Evolutionary conservation across 257 asterid species (phyloP).

Genomic region (Solanum chaucha): DNA sequence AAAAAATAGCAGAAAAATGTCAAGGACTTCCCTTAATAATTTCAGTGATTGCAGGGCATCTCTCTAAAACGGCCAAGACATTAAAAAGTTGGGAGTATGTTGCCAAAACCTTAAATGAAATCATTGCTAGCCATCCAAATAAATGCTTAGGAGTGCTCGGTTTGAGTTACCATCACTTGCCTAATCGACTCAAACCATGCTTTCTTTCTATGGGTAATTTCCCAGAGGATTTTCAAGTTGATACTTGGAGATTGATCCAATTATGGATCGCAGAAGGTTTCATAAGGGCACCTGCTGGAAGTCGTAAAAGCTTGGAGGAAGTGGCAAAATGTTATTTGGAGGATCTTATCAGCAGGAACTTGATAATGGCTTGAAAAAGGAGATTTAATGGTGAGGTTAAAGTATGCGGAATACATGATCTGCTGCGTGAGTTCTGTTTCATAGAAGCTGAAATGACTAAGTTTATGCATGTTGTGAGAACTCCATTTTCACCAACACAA

Average conservation of each 20-base stretch:
- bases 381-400: background rate
- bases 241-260: background rate
- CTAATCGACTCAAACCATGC: background rate
- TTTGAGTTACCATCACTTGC: slow-evolving; percentile 3
- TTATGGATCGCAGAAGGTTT: slow-evolving; percentile 12
- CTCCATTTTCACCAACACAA: background rate
- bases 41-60: too few relatives aligned
- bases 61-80: too few relatives aligned
- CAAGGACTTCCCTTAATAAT: too few relatives aligned
- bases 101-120: too few relatives aligned
- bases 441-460: background rate
- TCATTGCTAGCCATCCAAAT: too few relatives aligned
- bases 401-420: background rate
- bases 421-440: background rate
- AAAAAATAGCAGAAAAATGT: too few relatives aligned
- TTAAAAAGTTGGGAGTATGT: too few relatives aligned
- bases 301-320: background rate
- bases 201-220: background rate
- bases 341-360: background rate
- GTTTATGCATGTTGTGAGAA: background rate
- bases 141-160: background rate
- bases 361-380: background rate
- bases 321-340: background rate
- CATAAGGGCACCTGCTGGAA: background rate
- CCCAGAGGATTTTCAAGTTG: background rate